Evolutionary conservation across 768 basidiomycete species (phyloP).

Genomic region (Tylopilus intermedius): DNA sequence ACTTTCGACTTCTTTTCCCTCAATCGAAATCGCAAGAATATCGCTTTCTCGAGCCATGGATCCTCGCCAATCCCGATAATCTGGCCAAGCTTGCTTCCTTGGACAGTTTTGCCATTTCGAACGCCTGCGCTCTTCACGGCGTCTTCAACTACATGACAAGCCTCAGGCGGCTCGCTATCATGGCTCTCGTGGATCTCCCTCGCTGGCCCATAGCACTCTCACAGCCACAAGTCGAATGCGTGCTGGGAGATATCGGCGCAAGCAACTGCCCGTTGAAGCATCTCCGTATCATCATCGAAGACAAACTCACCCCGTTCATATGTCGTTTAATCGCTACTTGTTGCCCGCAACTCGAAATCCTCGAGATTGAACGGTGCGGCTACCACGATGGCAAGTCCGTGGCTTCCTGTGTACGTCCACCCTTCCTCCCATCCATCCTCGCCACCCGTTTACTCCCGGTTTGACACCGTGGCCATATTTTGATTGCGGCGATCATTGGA

Average conservation of each 20-base stretch:
- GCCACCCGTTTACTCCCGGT: conserved; percentile 11
- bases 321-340: conserved; percentile 27
- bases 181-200: conserved; percentile 32
- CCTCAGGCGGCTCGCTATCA: conserved; percentile 27
- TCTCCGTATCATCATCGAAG: conserved; percentile 33
- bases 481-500: conserved; percentile 17
- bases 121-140: conserved; percentile 29
- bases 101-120: conserved; percentile 33
- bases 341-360: conserved; percentile 29
- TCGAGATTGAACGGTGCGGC: conserved; percentile 34
- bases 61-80: conserved; percentile 18
- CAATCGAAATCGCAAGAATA: conserved; percentile 26
- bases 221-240: conserved; percentile 29
- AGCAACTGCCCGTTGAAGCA: conserved; percentile 32
- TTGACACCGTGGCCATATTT: conserved; percentile 18
- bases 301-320: conserved; percentile 31
- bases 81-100: conserved; percentile 30
- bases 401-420: conserved; percentile 32
- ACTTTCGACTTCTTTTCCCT: conserved; percentile 31
- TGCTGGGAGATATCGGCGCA: conserved; percentile 27
- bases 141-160: conserved; percentile 28
- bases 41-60: conserved; percentile 22
- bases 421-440: conserved; percentile 12
- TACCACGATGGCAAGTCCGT: conserved; percentile 36
- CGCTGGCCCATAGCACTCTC: conserved; percentile 34